phyloP scores from a whole-genome alignment of 2,329 filamentous ascomycete genomes.

The Talaromyces amestolkiae region DNA sequence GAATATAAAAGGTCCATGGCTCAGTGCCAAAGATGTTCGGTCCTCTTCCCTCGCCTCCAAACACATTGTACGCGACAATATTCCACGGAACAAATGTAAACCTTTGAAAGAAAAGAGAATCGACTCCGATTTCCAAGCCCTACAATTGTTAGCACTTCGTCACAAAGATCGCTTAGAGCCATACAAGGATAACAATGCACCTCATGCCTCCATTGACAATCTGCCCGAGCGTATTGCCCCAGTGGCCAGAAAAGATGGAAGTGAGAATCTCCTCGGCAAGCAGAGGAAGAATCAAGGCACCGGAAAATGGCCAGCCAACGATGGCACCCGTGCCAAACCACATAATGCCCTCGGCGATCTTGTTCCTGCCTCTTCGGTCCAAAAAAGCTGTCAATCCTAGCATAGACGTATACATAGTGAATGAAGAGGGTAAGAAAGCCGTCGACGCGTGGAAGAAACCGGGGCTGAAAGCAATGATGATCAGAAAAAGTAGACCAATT shows the following conservation, averaged over 20 bases:
- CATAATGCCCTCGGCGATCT: slow-evolving; percentile 78
- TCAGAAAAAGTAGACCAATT: slow-evolving; percentile 79
- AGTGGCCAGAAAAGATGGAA: slow-evolving; percentile 52
- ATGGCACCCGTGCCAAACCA: slow-evolving; percentile 86
- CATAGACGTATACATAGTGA: slow-evolving; percentile 92
- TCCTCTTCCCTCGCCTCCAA: slow-evolving; percentile 72
- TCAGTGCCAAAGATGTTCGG: slow-evolving; percentile 94
- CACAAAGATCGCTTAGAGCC: slow-evolving; percentile 30
- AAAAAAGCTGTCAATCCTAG: slow-evolving; percentile 85
- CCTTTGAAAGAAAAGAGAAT: slow-evolving; percentile 82
- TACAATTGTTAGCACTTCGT: slow-evolving; percentile 39
- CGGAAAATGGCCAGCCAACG: slow-evolving; percentile 92
- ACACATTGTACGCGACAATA: slow-evolving; percentile 93
- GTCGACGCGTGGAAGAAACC: slow-evolving; percentile 92
- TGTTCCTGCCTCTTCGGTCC: slow-evolving; percentile 77
- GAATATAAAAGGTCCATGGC: slow-evolving; percentile 94
- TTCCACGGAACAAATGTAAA: slow-evolving; percentile 78
- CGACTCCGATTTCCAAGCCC: slow-evolving; percentile 68
- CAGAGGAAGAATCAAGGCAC: slow-evolving; percentile 77
- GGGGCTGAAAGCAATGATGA: slow-evolving; percentile 73
- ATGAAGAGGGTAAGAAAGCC: slow-evolving; percentile 87
- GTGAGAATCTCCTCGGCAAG: slow-evolving; percentile 71
- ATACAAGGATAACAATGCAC: slow-evolving; percentile 67
- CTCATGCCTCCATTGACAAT: slow-evolving; percentile 66
- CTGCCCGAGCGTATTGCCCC: slow-evolving; percentile 60